Percentiles rank a stretch among this genome's conserved stretches.
Evolutionary conservation across 768 basidiomycete genomes (phyloP).

Genomic region (Psilocybe azurescens): DNA sequence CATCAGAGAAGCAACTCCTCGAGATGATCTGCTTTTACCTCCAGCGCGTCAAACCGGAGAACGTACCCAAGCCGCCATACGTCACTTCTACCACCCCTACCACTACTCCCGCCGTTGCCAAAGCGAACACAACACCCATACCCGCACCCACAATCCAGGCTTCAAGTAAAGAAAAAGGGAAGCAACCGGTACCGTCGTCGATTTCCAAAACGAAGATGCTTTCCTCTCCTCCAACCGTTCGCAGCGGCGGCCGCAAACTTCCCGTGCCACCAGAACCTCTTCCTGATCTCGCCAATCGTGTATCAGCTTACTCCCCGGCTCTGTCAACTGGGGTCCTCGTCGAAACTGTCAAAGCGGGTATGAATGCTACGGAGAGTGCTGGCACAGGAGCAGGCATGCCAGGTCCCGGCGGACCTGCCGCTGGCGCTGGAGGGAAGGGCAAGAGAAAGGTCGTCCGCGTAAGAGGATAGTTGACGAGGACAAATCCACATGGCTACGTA

Average conservation of each 20-base stretch:
- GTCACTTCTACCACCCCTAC: slow-evolving; percentile 27
- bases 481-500: neutral
- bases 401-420: slow-evolving; percentile 22
- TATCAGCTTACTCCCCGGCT: slow-evolving; percentile 83
- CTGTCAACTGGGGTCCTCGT: slow-evolving; percentile 79
- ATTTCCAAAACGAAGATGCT: slow-evolving; percentile 47
- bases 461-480: neutral
- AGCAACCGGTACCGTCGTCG: slow-evolving; percentile 44
- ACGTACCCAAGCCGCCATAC: slow-evolving; percentile 69
- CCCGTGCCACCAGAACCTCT: slow-evolving; percentile 81
- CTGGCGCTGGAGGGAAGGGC: slow-evolving; percentile 9
- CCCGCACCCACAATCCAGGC: slow-evolving; percentile 30
- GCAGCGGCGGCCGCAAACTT: slow-evolving; percentile 47
- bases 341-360: slow-evolving; percentile 85
- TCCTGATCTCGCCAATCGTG: slow-evolving; percentile 72
- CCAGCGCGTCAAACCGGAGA: slow-evolving; percentile 75
- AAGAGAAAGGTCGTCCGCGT: slow-evolving; percentile 5
- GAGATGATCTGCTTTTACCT: slow-evolving; percentile 78
- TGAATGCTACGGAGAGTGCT: slow-evolving; percentile 64
- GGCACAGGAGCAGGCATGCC: slow-evolving; percentile 37
- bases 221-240: slow-evolving; percentile 22
- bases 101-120: slow-evolving; percentile 16
- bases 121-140: slow-evolving; percentile 13
- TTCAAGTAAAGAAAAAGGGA: slow-evolving; percentile 48
- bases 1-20: slow-evolving; percentile 77